A percentile compares a stretch with the other conserved stretches of the same genome.
These are phyloP conservation scores for Cetradonia linearis DNA, from an alignment of 495 filamentous ascomycete genomes.

Conservation along the genomic window DNA sequence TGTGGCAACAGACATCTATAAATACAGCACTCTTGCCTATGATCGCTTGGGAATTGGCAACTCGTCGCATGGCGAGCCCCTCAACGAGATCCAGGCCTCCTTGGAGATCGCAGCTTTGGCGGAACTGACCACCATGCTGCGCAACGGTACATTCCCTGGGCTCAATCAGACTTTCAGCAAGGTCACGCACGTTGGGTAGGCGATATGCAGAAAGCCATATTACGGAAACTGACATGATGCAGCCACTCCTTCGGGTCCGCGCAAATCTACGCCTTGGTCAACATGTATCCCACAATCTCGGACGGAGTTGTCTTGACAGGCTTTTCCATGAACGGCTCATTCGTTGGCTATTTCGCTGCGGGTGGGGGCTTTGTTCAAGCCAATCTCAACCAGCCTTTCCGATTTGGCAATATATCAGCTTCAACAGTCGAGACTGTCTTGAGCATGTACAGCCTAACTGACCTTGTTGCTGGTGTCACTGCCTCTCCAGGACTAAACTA, in stretches of 20 bases:
- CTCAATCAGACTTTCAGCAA: constrained; percentile 34
- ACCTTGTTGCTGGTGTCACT: constrained; percentile 4
- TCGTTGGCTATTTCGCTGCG: constrained; percentile 30
- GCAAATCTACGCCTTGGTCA: constrained; percentile 35
- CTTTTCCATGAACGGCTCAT: constrained; percentile 36
- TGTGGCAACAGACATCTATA: constrained; percentile 41
- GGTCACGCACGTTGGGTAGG: constrained; percentile 42
- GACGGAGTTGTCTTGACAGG: constrained; percentile 52
- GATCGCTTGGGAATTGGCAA: constrained; percentile 50
- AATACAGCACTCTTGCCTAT: constrained; percentile 44
- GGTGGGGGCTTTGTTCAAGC: constrained; percentile 41
- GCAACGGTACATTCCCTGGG: constrained; percentile 33
- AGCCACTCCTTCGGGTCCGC: constrained; percentile 40
- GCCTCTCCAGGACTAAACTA: constrained; percentile 11
- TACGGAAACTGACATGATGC: neutral
- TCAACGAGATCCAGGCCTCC: constrained; percentile 42
- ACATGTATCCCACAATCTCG: constrained; percentile 40
- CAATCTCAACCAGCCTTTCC: constrained; percentile 33
- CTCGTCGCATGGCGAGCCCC: constrained; percentile 45
- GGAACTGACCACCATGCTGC: constrained; percentile 39
- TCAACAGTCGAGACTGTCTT: neutral
- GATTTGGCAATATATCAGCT: constrained; percentile 25
- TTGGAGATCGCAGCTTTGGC: constrained; percentile 43
- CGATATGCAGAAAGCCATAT: neutral
- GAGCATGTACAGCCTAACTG: constrained; percentile 11